These are phyloP conservation scores for Linnemannia schmuckeri DNA, from an alignment of 192 early-diverging fungal genomes.

Conservation along the genomic window DNA sequence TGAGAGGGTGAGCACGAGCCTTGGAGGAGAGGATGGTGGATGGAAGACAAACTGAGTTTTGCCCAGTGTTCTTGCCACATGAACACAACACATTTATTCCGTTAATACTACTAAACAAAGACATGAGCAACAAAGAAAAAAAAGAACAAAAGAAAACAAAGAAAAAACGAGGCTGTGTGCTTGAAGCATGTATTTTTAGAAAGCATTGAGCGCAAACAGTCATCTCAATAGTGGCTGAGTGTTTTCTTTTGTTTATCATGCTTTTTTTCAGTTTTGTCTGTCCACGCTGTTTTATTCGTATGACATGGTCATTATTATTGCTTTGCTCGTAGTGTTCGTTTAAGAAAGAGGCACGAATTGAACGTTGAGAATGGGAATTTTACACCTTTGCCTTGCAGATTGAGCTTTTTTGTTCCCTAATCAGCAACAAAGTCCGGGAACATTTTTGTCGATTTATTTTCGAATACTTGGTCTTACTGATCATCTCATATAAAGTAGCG, in stretches of 20 bases:
- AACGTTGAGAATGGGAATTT: too few relatives aligned
- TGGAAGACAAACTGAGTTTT: neutral
- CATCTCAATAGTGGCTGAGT: neutral
- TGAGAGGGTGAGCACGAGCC: neutral
- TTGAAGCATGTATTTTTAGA: slow-evolving; percentile 1
- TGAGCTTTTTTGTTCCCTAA: too few relatives aligned
- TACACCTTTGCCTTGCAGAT: too few relatives aligned
- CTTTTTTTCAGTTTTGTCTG: neutral
- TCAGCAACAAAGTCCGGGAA: too few relatives aligned
- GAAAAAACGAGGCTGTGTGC: neutral
- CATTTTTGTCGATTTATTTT: too few relatives aligned
- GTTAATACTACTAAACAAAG: neutral
- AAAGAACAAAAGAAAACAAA: neutral
- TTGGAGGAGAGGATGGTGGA: neutral
- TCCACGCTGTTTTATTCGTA: neutral
- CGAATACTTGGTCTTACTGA: too few relatives aligned
- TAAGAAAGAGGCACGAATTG: too few relatives aligned
- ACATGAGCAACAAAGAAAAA: neutral
- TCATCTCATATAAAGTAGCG: too few relatives aligned
- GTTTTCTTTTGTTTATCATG: neutral
- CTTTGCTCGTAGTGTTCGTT: too few relatives aligned
- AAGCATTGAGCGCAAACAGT: neutral
- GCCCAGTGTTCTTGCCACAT: neutral
- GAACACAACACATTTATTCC: neutral
- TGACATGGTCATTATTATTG: too few relatives aligned